Evolutionary conservation across 352 stramenopile species (phyloP), one percentile per base, ranked within the genome.

Genomic region (Pythium biforme): DNA sequence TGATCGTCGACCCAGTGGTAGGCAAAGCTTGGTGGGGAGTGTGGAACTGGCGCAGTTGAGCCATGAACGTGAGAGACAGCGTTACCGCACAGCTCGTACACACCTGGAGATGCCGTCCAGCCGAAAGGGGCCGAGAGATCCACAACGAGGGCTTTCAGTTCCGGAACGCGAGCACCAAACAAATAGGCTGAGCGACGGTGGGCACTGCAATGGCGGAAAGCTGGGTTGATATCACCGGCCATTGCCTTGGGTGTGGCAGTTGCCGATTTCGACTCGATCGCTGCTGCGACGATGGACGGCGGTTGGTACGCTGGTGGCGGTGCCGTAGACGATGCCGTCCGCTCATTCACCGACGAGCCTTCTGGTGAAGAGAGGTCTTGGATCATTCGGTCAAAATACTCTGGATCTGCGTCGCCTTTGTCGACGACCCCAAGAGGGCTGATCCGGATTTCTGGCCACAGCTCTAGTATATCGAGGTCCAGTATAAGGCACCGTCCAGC

Each of bases 1-100:
- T 71, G 69, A 54, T 72, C 68, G 15, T 70, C 68, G 1, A 75
- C 60, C 46, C 59, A 70, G 29, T 68, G 57, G 20, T 70, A 76
- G 0, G 48, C 46, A 22, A 62, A 67, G 51, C 34, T 46, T 8
- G 49, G n/a, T 3, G 20, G 2, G 20, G 27, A 15, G 14, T 3
- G n/a, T 2, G 20, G 59, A 9, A 20, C 27, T 0, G 56, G 47
- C 0, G 33, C 29, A 7, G 47, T 23, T 5, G 17, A 11, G 6
- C 47, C 26, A 34, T 75, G 64, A 0, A 64, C 4, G 33, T 52
- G 37, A 12, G 60, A 50, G 12, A 62, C 53, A 2, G 60, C 51
- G 9, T 43, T 43, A 5, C 60, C 52, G 43, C 52, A 62, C 0
- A 49, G 29, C 17, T 39, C 60, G 37, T 68, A 68, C 14, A 41